A percentile compares a stretch with the other conserved stretches of the same genome.
phyloP scores from a whole-genome alignment of 371 early-diverging fungal genomes.

The Chytridiales sp. region DNA sequence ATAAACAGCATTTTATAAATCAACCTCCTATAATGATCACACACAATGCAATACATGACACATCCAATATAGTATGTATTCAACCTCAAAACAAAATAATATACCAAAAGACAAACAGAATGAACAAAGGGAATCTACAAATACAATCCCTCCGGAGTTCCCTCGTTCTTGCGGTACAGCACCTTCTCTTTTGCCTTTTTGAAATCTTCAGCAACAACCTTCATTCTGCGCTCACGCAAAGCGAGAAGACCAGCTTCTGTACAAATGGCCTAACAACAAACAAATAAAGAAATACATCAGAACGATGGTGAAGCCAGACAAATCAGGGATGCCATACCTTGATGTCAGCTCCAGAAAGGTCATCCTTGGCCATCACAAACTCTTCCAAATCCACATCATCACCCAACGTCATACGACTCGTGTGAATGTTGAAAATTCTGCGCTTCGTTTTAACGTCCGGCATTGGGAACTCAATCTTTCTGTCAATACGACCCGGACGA shows the following conservation, averaged over 20 bases:
- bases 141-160: conserved; percentile 88
- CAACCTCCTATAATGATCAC: too few species aligned
- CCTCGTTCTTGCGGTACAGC: conserved; percentile 97
- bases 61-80: too few species aligned
- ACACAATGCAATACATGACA: too few species aligned
- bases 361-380: conserved; percentile 98
- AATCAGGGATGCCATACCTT: conserved; percentile 57
- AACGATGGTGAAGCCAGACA: neutral
- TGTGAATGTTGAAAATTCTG: conserved; percentile 99
- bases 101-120: too few species aligned
- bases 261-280: conserved; percentile 89
- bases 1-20: too few species aligned
- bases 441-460: conserved; percentile 99
- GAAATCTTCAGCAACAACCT: conserved; percentile 98
- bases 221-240: conserved; percentile 98
- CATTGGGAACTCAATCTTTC: conserved; percentile 99
- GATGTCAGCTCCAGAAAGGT: conserved; percentile 99
- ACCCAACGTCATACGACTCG: conserved; percentile 96
- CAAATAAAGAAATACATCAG: neutral
- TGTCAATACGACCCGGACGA: conserved; percentile 99
- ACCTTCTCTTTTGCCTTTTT: conserved; percentile 99
- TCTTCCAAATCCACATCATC: conserved; percentile 98
- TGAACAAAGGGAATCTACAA: neutral
- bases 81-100: too few species aligned
- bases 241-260: conserved; percentile 99